phyloP scores from a whole-genome alignment of 768 basidiomycete species.

The Boletellus ananas region DNA sequence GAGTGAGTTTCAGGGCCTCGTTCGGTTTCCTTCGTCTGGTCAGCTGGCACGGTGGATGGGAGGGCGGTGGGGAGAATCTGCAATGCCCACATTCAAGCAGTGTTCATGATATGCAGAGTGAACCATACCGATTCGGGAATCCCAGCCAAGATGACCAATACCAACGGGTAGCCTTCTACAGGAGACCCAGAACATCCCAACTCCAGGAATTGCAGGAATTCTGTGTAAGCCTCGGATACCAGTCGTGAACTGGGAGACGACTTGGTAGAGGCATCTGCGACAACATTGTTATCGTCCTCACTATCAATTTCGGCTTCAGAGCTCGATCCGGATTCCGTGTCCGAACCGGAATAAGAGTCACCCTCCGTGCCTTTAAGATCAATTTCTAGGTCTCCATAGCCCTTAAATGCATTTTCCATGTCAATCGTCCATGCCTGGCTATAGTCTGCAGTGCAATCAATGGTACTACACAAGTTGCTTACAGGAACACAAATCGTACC shows the following conservation, averaged over 20 bases:
- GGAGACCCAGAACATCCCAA: slow-evolving; percentile 79
- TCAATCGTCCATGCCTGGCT: slow-evolving; percentile 57
- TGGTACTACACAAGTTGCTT: neutral
- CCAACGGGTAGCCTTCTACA: slow-evolving; percentile 73
- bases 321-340: slow-evolving; percentile 27
- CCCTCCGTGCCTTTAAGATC: slow-evolving; percentile 17
- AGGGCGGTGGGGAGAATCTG: slow-evolving; percentile 23
- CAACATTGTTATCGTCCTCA: slow-evolving; percentile 34
- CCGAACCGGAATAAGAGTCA: slow-evolving; percentile 28
- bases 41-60: slow-evolving; percentile 4
- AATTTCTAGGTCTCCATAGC: slow-evolving; percentile 29
- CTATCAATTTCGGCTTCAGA: slow-evolving; percentile 18
- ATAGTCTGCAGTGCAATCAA: slow-evolving; percentile 43
- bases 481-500: slow-evolving; percentile 37
- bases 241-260: neutral
- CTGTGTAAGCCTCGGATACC: slow-evolving; percentile 50
- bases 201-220: slow-evolving; percentile 77
- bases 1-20: slow-evolving; percentile 14
- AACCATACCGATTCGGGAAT: slow-evolving; percentile 61
- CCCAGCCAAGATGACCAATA: slow-evolving; percentile 78
- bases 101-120: neutral
- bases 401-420: slow-evolving; percentile 6
- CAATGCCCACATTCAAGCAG: neutral
- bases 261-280: slow-evolving; percentile 20
- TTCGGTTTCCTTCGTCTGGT: neutral